These are phyloP conservation scores for Tolypocladium tundrense DNA, from an alignment of 2,329 filamentous ascomycete species.

Conservation along the genomic window DNA sequence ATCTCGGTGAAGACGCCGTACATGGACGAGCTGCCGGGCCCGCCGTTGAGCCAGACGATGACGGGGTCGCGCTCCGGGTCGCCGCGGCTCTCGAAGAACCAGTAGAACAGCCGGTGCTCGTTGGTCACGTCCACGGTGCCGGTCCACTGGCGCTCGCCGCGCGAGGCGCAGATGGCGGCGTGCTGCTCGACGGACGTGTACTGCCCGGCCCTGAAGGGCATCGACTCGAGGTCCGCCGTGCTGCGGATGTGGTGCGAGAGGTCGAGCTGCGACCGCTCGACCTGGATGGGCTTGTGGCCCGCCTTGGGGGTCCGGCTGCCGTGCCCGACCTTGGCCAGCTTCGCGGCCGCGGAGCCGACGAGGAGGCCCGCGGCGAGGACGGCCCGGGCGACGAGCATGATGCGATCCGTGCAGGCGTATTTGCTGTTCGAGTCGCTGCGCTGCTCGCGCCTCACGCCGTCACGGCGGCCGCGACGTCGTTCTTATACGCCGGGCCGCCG, in stretches of 20 bases:
- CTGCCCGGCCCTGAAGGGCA: not conserved
- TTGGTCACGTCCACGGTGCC: slow-evolving; percentile 4
- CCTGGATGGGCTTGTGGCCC: not conserved
- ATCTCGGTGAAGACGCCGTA: slow-evolving; percentile 39
- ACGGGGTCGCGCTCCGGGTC: slow-evolving; percentile 22
- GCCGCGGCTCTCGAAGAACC: slow-evolving; percentile 19
- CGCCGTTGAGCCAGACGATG: slow-evolving; percentile 49
- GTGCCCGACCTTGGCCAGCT: not conserved
- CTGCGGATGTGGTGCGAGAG: not conserved
- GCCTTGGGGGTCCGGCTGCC: not conserved
- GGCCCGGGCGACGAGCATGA: not conserved
- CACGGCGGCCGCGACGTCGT: not conserved
- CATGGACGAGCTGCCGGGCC: slow-evolving; percentile 45
- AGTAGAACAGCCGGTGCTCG: slow-evolving; percentile 5
- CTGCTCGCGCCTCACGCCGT: not conserved
- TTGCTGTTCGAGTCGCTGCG: not conserved
- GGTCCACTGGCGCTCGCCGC: slow-evolving; percentile 4
- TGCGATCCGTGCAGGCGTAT: not conserved
- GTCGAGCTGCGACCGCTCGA: not conserved
- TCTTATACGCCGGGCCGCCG: not conserved
- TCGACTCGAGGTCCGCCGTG: not conserved
- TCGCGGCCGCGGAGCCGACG: not conserved
- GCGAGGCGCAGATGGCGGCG: not conserved
- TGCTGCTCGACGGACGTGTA: not conserved
- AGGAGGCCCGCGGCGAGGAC: not conserved